Evolutionary conservation across 139 green algal genomes (phyloP), one percentile per base, ranked within the genome.

Genomic region (Auxenochlorella pyrenoidosa): DNA sequence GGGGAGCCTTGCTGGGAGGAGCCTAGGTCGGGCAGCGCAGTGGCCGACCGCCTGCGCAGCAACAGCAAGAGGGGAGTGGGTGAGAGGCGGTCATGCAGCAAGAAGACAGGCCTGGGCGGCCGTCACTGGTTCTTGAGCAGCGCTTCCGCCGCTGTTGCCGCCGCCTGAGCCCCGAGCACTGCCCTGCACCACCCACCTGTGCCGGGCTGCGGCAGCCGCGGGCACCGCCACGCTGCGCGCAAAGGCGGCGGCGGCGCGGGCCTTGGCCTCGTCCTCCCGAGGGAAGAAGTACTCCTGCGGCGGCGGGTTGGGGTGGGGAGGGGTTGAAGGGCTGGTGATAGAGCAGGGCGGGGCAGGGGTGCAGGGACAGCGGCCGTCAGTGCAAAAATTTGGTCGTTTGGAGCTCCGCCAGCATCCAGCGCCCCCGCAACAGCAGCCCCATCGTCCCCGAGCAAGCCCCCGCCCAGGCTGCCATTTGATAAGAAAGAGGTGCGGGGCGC

Each of bases 231-330:
- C 82, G 38, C 63, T 77, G 63, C 80, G 80, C 38, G 63, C 80
- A 77, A 76, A 85, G 40, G 60, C 79, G 59, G 79, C 79, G 28
- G 79, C 79, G 2, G 79, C 79, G 0, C 91, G 82, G 68, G 84
- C 86, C 47, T 68, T 88, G 68, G 58, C 30, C 40, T 86, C 89
- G 18, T 90, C 83, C 84, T 94, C 91, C 60, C 89, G 86, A 12
- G 91, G 91, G 84, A 94, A 94, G 85, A 94, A 94, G 71, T 93
- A 94, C 47, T 94, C 92, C 90, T 93, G 90, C 78, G 66, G n/a
- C n/a, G n/a, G n/a, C n/a, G n/a, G n/a, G n/a, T n/a, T n/a, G n/a
- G n/a, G n/a, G n/a, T n/a, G n/a, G n/a, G n/a, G n/a, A n/a, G n/a
- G n/a, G n/a, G n/a, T n/a, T n/a, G n/a, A n/a, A n/a, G n/a, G n/a